Evolutionary conservation across 2,329 filamentous ascomycete species (phyloP).

Genomic region (Pochonia chlamydosporia): DNA sequence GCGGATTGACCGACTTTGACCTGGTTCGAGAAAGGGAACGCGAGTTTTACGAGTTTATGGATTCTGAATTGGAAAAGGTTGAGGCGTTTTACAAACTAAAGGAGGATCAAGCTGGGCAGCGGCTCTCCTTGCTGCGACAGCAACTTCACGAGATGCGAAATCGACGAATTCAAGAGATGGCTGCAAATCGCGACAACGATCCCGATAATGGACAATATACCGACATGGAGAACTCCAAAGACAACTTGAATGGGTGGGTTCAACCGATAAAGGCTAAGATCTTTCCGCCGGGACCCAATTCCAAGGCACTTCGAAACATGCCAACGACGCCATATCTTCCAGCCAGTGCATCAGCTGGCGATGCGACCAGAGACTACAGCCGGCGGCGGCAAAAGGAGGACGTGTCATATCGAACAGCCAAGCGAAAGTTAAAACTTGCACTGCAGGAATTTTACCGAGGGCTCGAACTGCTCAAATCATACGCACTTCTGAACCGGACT

Average conservation of each 20-base stretch:
- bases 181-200: conserved; percentile 32
- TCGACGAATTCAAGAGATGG: conserved; percentile 67
- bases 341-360: conserved; percentile 18
- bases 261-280: conserved; percentile 49
- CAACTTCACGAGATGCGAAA: conserved; percentile 94
- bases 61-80: conserved; percentile 82
- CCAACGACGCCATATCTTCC: conserved; percentile 40
- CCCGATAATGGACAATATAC: conserved; percentile 15
- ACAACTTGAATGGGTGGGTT: conserved; percentile 36
- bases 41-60: conserved; percentile 85
- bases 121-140: conserved; percentile 65
- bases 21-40: conserved; percentile 67
- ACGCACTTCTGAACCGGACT: conserved; percentile 81
- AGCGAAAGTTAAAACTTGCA: conserved; percentile 84
- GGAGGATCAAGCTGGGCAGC: conserved; percentile 74
- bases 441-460: conserved; percentile 90
- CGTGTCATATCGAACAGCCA: conserved; percentile 81
- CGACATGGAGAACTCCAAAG: conserved; percentile 19
- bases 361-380: conserved; percentile 42
- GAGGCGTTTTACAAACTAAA: conserved; percentile 85
- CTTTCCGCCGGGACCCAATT: conserved; percentile 54
- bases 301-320: conserved; percentile 53
- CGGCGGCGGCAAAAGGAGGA: conserved; percentile 42
- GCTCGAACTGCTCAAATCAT: conserved; percentile 86
- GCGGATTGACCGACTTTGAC: conserved; percentile 41